Percentiles rank a stretch among this genome's conserved stretches.
phyloP scores from a whole-genome alignment of 768 basidiomycete species.

The Tremella fuciformis region DNA sequence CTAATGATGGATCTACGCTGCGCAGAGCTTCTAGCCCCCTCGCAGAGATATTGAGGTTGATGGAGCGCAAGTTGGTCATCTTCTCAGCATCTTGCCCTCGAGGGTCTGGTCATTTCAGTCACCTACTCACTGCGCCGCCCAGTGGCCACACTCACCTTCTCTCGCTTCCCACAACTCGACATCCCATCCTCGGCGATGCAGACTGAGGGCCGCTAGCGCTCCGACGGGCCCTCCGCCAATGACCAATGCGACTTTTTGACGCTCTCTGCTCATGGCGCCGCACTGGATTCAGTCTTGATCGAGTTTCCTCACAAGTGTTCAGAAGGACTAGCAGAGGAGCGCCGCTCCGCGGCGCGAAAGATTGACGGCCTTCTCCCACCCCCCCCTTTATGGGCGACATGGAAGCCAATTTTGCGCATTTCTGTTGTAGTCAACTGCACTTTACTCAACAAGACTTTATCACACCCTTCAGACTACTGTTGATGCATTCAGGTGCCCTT shows the following conservation, averaged over 20 bases:
- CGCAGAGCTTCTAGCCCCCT: slow-evolving; percentile 85
- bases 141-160: slow-evolving; percentile 33
- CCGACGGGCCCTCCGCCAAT: slow-evolving; percentile 91
- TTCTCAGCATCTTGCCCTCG: slow-evolving; percentile 28
- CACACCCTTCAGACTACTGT: no score
- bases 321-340: no score
- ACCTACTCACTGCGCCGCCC: background rate
- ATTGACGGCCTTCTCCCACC: no score
- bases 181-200: slow-evolving; percentile 78
- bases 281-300: background rate
- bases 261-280: background rate
- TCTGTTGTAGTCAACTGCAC: no score
- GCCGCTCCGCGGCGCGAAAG: no score
- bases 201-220: slow-evolving; percentile 78
- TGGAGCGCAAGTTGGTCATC: slow-evolving; percentile 62
- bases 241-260: slow-evolving; percentile 48
- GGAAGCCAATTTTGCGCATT: no score
- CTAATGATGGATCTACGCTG: slow-evolving; percentile 62
- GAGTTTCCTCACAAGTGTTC: background rate
- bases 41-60: slow-evolving; percentile 93
- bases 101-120: slow-evolving; percentile 34
- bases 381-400: no score
- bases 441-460: no score
- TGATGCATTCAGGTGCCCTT: no score
- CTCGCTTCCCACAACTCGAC: slow-evolving; percentile 50